Conservation (phyloP, 768 basidiomycete species). For the Suillus placidus region DNA sequence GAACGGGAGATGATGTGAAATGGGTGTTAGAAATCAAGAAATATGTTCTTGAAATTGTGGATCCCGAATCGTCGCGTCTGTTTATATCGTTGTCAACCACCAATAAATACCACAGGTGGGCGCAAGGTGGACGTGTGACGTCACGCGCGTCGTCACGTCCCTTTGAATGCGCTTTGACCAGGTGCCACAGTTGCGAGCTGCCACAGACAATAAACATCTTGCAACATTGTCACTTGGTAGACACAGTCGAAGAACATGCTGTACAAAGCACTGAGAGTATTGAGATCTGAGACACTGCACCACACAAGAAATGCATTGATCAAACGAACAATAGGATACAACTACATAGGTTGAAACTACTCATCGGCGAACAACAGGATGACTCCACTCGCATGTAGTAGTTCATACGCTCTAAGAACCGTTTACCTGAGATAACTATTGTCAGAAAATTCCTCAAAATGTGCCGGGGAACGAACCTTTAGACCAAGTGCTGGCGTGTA, state of each 20-base stretch:
- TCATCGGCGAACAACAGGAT: conserved; percentile 22
- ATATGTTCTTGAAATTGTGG: background rate
- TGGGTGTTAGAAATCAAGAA: conserved; percentile 12
- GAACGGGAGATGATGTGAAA: background rate
- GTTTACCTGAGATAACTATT: background rate
- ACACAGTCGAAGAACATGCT: background rate
- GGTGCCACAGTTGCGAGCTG: background rate
- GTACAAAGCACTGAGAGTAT: background rate
- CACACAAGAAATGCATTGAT: conserved; percentile 23
- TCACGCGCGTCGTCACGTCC: conserved; percentile 33
- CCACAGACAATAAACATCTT: background rate
- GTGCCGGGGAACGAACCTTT: background rate
- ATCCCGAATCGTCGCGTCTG: conserved; percentile 6
- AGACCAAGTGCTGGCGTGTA: background rate
- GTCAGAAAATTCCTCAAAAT: too few relatives aligned
- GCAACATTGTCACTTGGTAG: background rate
- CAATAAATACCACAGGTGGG: conserved; percentile 23
- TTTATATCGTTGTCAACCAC: conserved; percentile 21
- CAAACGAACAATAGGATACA: conserved; percentile 26
- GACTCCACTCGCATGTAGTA: conserved; percentile 13
- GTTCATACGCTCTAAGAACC: conserved; percentile 13
- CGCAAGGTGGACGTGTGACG: conserved; percentile 30
- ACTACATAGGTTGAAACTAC: conserved; percentile 33
- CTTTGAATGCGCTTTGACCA: conserved; percentile 11
- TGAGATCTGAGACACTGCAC: background rate